Base-by-base conservation (phyloP, 2,329 filamentous ascomycete species). In the Rosellinia necatrix region DNA sequence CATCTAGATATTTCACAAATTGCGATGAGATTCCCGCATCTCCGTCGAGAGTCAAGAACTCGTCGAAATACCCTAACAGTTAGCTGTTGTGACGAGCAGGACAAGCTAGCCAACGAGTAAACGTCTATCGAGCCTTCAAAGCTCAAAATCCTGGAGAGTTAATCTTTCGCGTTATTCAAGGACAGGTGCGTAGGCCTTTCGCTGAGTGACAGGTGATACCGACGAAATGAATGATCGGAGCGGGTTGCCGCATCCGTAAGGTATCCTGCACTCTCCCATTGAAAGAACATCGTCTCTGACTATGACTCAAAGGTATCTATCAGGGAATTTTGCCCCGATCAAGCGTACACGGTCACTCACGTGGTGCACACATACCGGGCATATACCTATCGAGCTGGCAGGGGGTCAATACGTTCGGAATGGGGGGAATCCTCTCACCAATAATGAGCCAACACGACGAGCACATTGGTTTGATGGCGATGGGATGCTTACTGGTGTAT, bases 391-490 rank as follows among this genome's bases (percentile, higher is more conserved):
- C n/a, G 87, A 89, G 58, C 77, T 91, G 35, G 77, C 78, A 7
- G 87, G 86, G 1, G 87, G 87, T 10, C 81, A 90, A 70, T 90
- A 90, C 65, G 82, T 90, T 24, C 82, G 87, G 13, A 91, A 90
- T 67, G 87, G 88, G 35, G 85, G 83, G 24, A 90, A 90, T 64
- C 86, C 87, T 5, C 75, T 87, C 6, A 79, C 79, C 24, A 85
- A 89, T 55, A 75, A 81, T 19, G 81, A 87, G 50, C 69, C 83
- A 2, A 80, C 79, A 34, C 78, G 85, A 60, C 84, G 88, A 66
- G 80, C 84, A 7, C 87, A 90, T 67, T 90, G 86, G 86, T 90
- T 90, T 59, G 88, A 90, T 63, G 87, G 88, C 27, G 87, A 90
- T 67, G 88, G 87, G 4, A 90, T 90, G 87, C 80, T 90, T 9